Evolutionary conservation across 768 basidiomycete species (phyloP).

Genomic region (Coprinellus micaceus): DNA sequence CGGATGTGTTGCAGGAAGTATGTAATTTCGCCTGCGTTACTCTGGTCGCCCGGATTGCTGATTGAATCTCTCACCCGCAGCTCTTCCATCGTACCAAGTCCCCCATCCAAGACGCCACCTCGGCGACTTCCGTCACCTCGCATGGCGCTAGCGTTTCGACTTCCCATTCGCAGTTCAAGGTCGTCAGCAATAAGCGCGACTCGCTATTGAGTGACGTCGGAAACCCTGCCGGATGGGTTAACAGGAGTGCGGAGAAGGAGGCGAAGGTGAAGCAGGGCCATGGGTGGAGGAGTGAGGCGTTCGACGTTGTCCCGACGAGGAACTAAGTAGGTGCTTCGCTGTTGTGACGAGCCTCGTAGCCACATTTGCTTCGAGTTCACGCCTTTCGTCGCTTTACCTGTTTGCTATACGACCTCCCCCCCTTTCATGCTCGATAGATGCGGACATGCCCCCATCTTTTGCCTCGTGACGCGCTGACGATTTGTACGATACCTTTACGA

Average conservation of each 20-base stretch:
- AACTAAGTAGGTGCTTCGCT: too few species aligned
- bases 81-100: conserved; percentile 9
- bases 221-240: conserved; percentile 70
- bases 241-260: conserved; percentile 46
- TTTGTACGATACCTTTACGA: too few species aligned
- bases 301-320: not conserved
- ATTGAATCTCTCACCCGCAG: conserved; percentile 10
- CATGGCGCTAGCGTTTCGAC: not conserved
- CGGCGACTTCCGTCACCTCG: not conserved
- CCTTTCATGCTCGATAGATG: too few species aligned
- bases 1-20: conserved; percentile 59
- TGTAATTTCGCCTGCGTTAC: conserved; percentile 17
- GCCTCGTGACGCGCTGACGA: too few species aligned
- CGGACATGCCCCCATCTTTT: too few species aligned
- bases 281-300: conserved; percentile 44
- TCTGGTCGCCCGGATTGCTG: not conserved
- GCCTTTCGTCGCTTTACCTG: too few species aligned
- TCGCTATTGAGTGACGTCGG: conserved; percentile 63
- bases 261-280: conserved; percentile 24
- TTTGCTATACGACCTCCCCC: too few species aligned
- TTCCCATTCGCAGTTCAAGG: conserved; percentile 68
- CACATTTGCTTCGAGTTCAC: too few species aligned
- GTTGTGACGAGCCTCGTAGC: too few species aligned
- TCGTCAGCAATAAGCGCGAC: conserved; percentile 68
- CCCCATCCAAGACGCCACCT: not conserved